phyloP scores from a whole-genome alignment of 345 rosid species.

The Clarkia xantiana region DNA sequence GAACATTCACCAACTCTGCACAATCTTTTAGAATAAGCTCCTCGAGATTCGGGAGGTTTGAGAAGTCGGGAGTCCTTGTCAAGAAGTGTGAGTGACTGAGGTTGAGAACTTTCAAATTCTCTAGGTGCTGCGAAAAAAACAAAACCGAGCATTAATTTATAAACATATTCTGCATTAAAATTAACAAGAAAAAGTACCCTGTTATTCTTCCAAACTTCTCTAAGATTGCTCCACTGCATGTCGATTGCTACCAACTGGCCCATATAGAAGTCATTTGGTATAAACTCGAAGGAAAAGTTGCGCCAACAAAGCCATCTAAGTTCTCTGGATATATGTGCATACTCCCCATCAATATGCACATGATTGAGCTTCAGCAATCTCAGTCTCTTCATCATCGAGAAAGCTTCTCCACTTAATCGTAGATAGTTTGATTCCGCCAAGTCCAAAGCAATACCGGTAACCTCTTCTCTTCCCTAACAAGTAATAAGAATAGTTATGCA shows the following conservation, averaged over 20 bases:
- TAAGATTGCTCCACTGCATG: not conserved
- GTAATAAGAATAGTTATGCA: not conserved
- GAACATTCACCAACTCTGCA: not conserved
- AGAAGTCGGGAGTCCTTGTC: conserved; percentile 3
- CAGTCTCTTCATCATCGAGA: not conserved
- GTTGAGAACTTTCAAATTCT: not conserved
- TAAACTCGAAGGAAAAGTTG: not conserved
- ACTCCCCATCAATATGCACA: not conserved
- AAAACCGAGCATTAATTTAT: not conserved
- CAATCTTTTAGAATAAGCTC: conserved; percentile 1
- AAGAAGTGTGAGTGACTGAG: conserved; percentile 2
- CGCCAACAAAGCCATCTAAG: conserved; percentile 6
- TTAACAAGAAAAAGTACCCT: not conserved
- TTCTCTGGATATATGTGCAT: not conserved
- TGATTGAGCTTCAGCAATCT: not conserved
- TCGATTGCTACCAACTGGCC: not conserved
- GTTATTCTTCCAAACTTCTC: conserved; percentile 3
- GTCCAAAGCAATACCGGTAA: conserved; percentile 1
- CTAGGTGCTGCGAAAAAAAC: not conserved
- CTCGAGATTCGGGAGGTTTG: conserved; percentile 1
- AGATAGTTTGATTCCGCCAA: not conserved
- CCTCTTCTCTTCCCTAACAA: conserved; percentile 3
- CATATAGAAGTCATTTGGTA: not conserved
- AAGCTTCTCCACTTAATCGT: not conserved
- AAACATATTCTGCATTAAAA: not conserved